A percentile compares a stretch with the other conserved stretches of the same genome.
Conservation (phyloP, 2,329 filamentous ascomycete genomes). For the Metarhizium robertsii region DNA sequence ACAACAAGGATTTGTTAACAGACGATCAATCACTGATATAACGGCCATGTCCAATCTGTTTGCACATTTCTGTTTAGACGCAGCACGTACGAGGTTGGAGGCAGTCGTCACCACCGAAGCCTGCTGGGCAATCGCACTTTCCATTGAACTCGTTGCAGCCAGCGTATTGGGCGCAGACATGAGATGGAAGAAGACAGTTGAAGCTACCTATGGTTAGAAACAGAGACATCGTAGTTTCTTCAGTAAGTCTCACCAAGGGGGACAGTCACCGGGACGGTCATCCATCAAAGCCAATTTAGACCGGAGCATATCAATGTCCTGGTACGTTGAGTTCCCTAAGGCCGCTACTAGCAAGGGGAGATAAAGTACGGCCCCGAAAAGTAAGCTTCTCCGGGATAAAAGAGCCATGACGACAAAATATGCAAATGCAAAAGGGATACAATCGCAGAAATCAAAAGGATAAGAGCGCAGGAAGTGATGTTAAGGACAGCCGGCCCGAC, state of each 20-base stretch:
- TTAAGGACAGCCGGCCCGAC: background rate
- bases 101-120: constrained; percentile 92
- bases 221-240: constrained; percentile 3
- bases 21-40: background rate
- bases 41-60: background rate
- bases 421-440: constrained; percentile 10
- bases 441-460: background rate
- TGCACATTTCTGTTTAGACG: background rate
- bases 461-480: background rate
- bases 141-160: constrained; percentile 83
- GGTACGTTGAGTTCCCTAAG: constrained; percentile 46
- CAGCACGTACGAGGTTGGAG: constrained; percentile 58
- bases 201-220: constrained; percentile 52
- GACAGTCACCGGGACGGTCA: constrained; percentile 66
- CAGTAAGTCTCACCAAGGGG: constrained; percentile 52
- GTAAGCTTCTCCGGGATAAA: constrained; percentile 26
- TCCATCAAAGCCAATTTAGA: constrained; percentile 63
- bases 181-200: constrained; percentile 92
- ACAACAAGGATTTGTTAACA: background rate
- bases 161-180: constrained; percentile 84
- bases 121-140: constrained; percentile 84
- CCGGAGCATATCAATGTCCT: constrained; percentile 49
- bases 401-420: constrained; percentile 28
- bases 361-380: constrained; percentile 28
- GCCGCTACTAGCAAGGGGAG: constrained; percentile 31